Percentiles rank a stretch among this genome's conserved stretches.
Evolutionary conservation across 192 early-diverging fungal species (phyloP).

Genomic region (Coemansia sp.): DNA sequence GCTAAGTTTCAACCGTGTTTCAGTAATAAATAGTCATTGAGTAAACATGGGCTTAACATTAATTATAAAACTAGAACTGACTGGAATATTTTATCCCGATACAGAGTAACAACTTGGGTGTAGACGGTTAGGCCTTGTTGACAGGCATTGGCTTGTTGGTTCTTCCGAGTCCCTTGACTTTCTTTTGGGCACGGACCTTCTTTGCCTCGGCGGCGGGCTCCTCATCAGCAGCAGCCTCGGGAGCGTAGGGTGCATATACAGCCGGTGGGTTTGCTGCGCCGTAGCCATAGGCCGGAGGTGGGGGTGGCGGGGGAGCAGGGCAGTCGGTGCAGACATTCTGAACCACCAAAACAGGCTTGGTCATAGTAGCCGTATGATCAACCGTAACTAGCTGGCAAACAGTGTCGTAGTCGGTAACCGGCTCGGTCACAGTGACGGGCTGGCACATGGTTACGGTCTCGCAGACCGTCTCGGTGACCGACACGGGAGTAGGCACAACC

Average conservation of each 20-base stretch:
- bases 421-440: conserved; percentile 37
- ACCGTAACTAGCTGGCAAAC: conserved; percentile 50
- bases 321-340: conserved; percentile 48
- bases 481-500: conserved; percentile 25
- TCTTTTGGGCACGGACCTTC: conserved; percentile 7
- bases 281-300: conserved; percentile 12
- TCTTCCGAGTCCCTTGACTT: conserved; percentile 17
- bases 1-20: background rate
- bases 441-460: conserved; percentile 49
- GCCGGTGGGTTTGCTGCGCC: background rate
- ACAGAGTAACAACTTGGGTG: too few species aligned
- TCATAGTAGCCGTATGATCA: conserved; percentile 36
- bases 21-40: too few species aligned
- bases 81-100: too few species aligned
- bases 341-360: conserved; percentile 50
- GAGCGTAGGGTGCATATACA: background rate
- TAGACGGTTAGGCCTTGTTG: background rate
- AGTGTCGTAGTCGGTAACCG: conserved; percentile 46
- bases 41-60: too few species aligned
- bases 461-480: conserved; percentile 21
- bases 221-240: conserved; percentile 10
- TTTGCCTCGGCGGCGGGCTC: background rate
- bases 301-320: conserved; percentile 15
- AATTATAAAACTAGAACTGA: too few species aligned
- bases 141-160: conserved; percentile 13